Conservation (phyloP, 2,329 filamentous ascomycete genomes). For the Epichloe festucae region DNA sequence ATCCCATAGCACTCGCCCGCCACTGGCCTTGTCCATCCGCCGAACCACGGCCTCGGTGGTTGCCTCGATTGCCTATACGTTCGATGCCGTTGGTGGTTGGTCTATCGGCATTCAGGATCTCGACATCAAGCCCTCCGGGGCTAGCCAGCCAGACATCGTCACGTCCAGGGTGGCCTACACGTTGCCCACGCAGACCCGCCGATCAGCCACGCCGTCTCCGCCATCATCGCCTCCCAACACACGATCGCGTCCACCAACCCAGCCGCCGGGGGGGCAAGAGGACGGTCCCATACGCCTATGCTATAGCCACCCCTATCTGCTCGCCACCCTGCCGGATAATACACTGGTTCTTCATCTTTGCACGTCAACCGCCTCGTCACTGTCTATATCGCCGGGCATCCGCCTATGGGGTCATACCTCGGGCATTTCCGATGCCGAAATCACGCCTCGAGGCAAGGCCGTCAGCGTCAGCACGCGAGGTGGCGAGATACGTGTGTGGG, state of each 20-base stretch:
- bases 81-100: slow-evolving; percentile 70
- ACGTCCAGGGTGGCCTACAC: slow-evolving; percentile 25
- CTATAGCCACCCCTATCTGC: slow-evolving; percentile 71
- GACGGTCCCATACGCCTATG: slow-evolving; percentile 49
- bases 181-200: slow-evolving; percentile 17
- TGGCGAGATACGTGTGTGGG: slow-evolving; percentile 65
- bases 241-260: slow-evolving; percentile 5
- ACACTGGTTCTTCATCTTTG: slow-evolving; percentile 74
- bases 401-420: slow-evolving; percentile 88
- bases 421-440: slow-evolving; percentile 72
- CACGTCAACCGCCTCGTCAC: slow-evolving; percentile 51
- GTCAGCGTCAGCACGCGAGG: slow-evolving; percentile 79
- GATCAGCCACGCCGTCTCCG: slow-evolving; percentile 7
- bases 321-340: slow-evolving; percentile 76
- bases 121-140: slow-evolving; percentile 37
- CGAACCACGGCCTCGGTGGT: slow-evolving; percentile 49
- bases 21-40: slow-evolving; percentile 74
- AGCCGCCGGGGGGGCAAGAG: slow-evolving; percentile 7
- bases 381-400: slow-evolving; percentile 60
- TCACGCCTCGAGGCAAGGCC: slow-evolving; percentile 73
- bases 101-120: slow-evolving; percentile 87
- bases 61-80: slow-evolving; percentile 78
- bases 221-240: slow-evolving; percentile 5
- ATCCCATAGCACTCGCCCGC: slow-evolving; percentile 66
- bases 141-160: slow-evolving; percentile 16